Evolutionary conservation across 192 early-diverging fungal species (phyloP).

Genomic region (Mortierella hygrophila): DNA sequence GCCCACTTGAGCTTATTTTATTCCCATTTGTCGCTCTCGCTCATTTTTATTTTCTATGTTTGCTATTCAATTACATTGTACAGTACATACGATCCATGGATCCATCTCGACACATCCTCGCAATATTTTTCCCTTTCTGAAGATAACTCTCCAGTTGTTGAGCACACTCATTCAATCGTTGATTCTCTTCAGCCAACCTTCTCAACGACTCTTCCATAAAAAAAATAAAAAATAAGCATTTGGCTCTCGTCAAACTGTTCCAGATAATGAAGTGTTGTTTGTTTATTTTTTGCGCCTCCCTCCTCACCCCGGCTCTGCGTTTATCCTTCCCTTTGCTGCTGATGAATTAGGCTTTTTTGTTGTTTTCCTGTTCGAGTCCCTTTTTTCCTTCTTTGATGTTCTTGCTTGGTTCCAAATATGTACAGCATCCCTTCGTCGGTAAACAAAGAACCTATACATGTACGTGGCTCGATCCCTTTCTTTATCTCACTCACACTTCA

Average conservation of each 20-base stretch:
- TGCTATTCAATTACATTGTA: background rate
- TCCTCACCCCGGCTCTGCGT: conserved; percentile 26
- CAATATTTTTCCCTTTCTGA: conserved; percentile 4
- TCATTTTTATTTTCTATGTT: background rate
- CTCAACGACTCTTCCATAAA: background rate
- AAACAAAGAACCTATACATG: background rate
- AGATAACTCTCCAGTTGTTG: background rate
- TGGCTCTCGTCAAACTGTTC: background rate
- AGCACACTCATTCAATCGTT: background rate
- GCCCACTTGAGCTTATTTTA: background rate
- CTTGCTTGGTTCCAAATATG: background rate
- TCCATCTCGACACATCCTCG: conserved; percentile 1
- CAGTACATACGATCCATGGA: background rate
- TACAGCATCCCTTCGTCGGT: background rate
- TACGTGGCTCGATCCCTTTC: background rate
- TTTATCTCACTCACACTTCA: background rate
- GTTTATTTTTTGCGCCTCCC: conserved; percentile 11
- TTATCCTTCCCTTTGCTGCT: conserved; percentile 1
- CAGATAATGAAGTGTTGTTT: background rate
- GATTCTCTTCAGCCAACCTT: background rate
- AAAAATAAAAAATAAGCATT: background rate
- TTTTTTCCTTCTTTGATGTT: background rate
- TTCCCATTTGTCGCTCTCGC: conserved; percentile 5
- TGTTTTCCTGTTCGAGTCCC: conserved; percentile 1
- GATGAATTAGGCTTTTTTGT: conserved; percentile 8